Evolutionary conservation across 108 stramenopile species (phyloP).

Genomic region (Nitzschia palea): DNA sequence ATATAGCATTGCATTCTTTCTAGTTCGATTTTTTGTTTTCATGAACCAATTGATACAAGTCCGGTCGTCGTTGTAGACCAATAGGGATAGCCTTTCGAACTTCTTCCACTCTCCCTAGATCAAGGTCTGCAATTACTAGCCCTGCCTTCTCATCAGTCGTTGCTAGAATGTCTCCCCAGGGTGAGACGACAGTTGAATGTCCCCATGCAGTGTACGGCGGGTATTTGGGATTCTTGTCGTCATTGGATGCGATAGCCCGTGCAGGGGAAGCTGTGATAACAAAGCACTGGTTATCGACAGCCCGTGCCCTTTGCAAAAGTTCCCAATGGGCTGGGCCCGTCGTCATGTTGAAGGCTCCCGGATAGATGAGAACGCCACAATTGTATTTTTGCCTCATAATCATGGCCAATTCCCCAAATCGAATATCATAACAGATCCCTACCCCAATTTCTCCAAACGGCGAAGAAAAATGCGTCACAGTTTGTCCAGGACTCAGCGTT

Average conservation of each 20-base stretch:
- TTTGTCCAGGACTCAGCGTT: constrained; percentile 81
- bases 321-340: constrained; percentile 99
- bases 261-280: constrained; percentile 96
- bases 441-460: constrained; percentile 91
- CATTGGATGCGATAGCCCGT: constrained; percentile 49
- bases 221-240: constrained; percentile 45
- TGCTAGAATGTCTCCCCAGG: constrained; percentile 96
- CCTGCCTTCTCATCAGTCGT: constrained; percentile 86
- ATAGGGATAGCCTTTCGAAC: constrained; percentile 86
- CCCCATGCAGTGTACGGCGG: constrained; percentile 99
- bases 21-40: constrained; percentile 13
- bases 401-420: constrained; percentile 97
- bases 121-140: constrained; percentile 92
- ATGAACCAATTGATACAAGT: constrained; percentile 77
- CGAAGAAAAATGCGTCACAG: constrained; percentile 67
- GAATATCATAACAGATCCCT: constrained; percentile 99
- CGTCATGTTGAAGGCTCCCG: constrained; percentile 99
- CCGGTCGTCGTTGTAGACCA: constrained; percentile 62
- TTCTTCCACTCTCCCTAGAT: constrained; percentile 74
- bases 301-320: constrained; percentile 94
- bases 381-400: constrained; percentile 79
- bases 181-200: constrained; percentile 93
- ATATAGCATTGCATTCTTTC: not conserved
- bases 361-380: constrained; percentile 82
- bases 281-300: constrained; percentile 97